Base-by-base conservation (phyloP, 2,329 filamentous ascomycete species). In the Ophiostoma sp. region DNA sequence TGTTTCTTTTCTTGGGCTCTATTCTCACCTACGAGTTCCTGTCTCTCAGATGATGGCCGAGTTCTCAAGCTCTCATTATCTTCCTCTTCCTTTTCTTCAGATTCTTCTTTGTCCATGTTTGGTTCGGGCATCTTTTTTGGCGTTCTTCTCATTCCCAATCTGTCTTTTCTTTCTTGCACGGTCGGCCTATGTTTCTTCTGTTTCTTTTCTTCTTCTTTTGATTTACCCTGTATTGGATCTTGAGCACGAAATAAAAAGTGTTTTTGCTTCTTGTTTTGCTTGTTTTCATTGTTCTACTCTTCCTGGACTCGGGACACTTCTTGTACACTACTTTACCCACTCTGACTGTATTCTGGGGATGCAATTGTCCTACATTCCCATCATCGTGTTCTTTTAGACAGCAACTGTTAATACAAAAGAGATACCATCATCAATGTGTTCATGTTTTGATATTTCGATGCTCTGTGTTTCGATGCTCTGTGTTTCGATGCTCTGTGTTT, bases 111-210 rank as follows among this genome's bases (percentile, higher is more conserved):
- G 64, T 68, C 42, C 39, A 39, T 33, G 17, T 70, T 42, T 31
- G 69, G 69, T 52, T 70, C 52, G 69, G 69, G 69, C 52, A 70
- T 70, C 36, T 61, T 19, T 50, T 12, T 59, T 36, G 69, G 69
- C 69, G 69, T 70, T 70, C n/a, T 28, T 28, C n/a, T 39, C 52
- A 45, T 70, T 70, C 17, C 52, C 22, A 33, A 64, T 45, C 36
- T 28, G 17, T 19, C 33, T 70, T 57, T 22, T 17, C 19, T 48
- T 33, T 45, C 2, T 63, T 63, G 11, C 25, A 17, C 57, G 28
- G 25, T 22, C 12, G 69, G 68, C 50, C 17, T 31, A 28, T 61
- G 45, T 28, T 63, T 42, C 19, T 71, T 59, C 31, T 61, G 45
- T 28, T 63, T 42, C 19, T 71, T 59, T 59, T 6, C 7, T 70